phyloP scores from a whole-genome alignment of 129 eudicot species.

The Centrapalus pauciflorus region DNA sequence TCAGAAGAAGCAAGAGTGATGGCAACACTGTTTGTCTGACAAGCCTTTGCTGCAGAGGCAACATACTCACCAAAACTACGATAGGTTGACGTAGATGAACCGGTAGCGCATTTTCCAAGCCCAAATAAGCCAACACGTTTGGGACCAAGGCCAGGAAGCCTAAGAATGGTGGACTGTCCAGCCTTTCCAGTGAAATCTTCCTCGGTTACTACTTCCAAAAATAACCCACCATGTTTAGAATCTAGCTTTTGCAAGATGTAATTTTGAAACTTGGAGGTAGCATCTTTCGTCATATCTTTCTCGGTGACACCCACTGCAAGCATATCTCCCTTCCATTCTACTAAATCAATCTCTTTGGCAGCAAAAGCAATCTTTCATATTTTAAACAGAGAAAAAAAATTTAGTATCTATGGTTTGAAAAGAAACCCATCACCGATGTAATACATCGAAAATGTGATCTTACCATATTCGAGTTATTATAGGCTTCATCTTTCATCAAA shows the following conservation, averaged over 20 bases:
- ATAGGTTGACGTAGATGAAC: conserved; percentile 40
- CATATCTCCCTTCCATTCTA: conserved; percentile 94
- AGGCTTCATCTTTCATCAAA: not conserved
- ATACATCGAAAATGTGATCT: not conserved
- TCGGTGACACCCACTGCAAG: conserved; percentile 92
- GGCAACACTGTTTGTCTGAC: conserved; percentile 70
- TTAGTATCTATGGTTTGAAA: not conserved
- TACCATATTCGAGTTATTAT: not conserved
- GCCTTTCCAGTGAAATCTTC: conserved; percentile 87
- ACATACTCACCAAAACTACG: conserved; percentile 79
- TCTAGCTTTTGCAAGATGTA: conserved; percentile 61
- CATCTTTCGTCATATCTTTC: conserved; percentile 69
- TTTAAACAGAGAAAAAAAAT: conserved; percentile 2
- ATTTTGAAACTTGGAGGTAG: conserved; percentile 67
- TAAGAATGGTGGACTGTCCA: conserved; percentile 74
- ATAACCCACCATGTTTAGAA: conserved; percentile 57
- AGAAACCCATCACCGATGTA: conserved; percentile 8
- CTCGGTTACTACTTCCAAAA: conserved; percentile 64
- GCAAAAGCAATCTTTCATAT: conserved; percentile 58
- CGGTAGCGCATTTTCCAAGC: conserved; percentile 50
- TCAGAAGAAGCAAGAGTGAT: conserved; percentile 73
- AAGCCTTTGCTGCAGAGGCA: conserved; percentile 75
- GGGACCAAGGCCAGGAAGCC: conserved; percentile 72
- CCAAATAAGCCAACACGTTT: conserved; percentile 80
- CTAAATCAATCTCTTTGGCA: conserved; percentile 72